Percentiles rank a stretch among this genome's conserved stretches.
These are phyloP conservation scores for Vitellaria paradoxa DNA, from an alignment of 179 eudicot species.

Conservation along the genomic window DNA sequence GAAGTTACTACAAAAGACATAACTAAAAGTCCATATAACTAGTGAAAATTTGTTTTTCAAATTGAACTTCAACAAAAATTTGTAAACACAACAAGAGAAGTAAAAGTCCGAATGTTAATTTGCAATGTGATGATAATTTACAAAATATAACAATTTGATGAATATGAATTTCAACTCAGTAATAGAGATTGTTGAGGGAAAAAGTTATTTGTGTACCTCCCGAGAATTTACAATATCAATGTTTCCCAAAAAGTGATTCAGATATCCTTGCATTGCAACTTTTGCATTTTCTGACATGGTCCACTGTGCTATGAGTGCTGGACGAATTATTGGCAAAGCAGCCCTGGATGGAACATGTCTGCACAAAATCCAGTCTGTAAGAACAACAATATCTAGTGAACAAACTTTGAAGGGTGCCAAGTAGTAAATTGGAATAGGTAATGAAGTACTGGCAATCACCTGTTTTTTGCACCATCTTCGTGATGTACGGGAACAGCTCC, in stretches of 20 bases:
- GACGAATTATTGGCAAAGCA: slow-evolving; percentile 79
- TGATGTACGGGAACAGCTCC: slow-evolving; percentile 51
- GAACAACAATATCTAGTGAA: slow-evolving; percentile 29
- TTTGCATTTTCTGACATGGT: slow-evolving; percentile 83
- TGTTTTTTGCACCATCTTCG: slow-evolving; percentile 63
- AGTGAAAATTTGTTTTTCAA: not conserved
- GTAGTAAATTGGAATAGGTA: slow-evolving; percentile 14
- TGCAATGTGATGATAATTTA: not conserved
- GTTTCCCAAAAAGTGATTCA: slow-evolving; percentile 86
- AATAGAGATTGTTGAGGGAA: not conserved
- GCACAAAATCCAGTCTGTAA: slow-evolving; percentile 42
- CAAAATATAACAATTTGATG: not conserved
- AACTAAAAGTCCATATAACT: not conserved
- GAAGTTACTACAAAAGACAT: not conserved
- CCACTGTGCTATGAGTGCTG: slow-evolving; percentile 77
- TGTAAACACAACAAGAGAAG: not conserved
- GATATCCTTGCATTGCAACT: slow-evolving; percentile 90
- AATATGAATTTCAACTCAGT: not conserved
- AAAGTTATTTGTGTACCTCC: slow-evolving; percentile 45
- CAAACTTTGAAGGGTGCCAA: slow-evolving; percentile 8
- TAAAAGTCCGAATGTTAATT: too few relatives aligned
- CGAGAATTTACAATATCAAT: slow-evolving; percentile 87
- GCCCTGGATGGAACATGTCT: slow-evolving; percentile 94
- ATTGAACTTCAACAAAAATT: not conserved
- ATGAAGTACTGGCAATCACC: slow-evolving; percentile 38